Evolutionary conservation across 1,284 basidiomycete species (phyloP), one percentile per base, ranked within the genome.

Genomic region (Sporisorium sorghi): DNA sequence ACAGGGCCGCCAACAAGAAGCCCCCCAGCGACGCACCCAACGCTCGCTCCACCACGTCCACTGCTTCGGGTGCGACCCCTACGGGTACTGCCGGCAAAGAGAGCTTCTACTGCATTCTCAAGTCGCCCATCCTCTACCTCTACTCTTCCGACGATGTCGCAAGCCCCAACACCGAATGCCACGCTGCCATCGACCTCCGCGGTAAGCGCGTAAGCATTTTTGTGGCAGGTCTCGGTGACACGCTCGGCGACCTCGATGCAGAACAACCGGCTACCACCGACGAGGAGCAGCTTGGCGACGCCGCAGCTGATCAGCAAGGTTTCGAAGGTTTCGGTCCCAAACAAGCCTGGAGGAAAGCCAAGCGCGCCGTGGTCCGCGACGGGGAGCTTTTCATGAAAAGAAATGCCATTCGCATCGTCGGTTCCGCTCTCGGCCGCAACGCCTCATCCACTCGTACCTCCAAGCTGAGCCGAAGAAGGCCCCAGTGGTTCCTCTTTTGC

Each of bases 401-500:
- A 24, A 83, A 83, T 39, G 82, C 82, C 15, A 71, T 83, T 14
- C 76, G 79, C 47, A 79, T 83, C 51, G 70, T 83, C 21, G 75
- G 70, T 9, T 57, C 58, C 14, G 53, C 61, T 11, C 3, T 26
- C 7, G 62, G 59, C 26, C 60, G 67, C 35, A 57, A 32, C 52
- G 0, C 32, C 9, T 57, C 64, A 1, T 53, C 68, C 40, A 61
- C 58, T 14, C 58, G 58, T 21, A 30, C 23, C 1, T 52, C 48
- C 40, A 57, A 52, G 30, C 32, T 53, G 10, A 53, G 40, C 23
- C 51, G 60, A 30, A 50, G 50, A 28, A 49, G 55, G 44, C 63
- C 75, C 17, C 76, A 83, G 46, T 84, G 82, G 82, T 84, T 81
- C 66, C 49, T 84, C 35, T 83, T 84, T 50, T 76, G 78, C 52